These are phyloP conservation scores for Phytophthora nicotianae DNA, from an alignment of 352 stramenopile species.

Conservation along the genomic window DNA sequence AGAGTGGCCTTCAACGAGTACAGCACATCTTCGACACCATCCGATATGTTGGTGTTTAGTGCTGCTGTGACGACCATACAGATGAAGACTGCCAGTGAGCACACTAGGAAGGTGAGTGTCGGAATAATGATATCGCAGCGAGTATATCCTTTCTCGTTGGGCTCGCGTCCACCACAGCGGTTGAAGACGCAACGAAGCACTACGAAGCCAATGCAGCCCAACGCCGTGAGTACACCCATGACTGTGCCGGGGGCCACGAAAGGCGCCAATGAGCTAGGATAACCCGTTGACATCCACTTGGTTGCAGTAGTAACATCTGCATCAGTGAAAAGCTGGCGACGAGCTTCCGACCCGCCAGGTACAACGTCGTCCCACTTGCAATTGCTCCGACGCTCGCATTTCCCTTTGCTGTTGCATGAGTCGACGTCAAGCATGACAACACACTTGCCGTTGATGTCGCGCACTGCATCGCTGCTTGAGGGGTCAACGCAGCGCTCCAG, in stretches of 20 bases:
- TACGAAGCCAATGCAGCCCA: slow-evolving; percentile 65
- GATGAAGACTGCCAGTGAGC: slow-evolving; percentile 79
- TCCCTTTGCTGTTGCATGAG: slow-evolving; percentile 60
- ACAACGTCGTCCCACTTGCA: slow-evolving; percentile 84
- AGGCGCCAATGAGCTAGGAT: slow-evolving; percentile 67
- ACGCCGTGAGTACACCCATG: slow-evolving; percentile 64
- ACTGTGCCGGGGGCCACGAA: slow-evolving; percentile 78
- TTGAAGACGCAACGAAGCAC: slow-evolving; percentile 84
- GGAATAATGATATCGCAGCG: slow-evolving; percentile 80
- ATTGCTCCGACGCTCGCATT: slow-evolving; percentile 78
- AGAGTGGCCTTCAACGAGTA: slow-evolving; percentile 73
- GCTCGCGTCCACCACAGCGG: slow-evolving; percentile 75
- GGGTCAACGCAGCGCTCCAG: slow-evolving; percentile 64
- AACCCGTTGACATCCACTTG: slow-evolving; percentile 72
- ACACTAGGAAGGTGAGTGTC: slow-evolving; percentile 62
- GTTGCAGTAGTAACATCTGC: slow-evolving; percentile 57
- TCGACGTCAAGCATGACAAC: slow-evolving; percentile 51
- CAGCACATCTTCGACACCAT: slow-evolving; percentile 63
- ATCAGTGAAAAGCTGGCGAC: slow-evolving; percentile 61
- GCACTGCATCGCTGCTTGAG: slow-evolving; percentile 53
- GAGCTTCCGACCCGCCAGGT: slow-evolving; percentile 33
- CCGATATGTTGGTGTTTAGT: slow-evolving; percentile 83
- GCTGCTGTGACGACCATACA: slow-evolving; percentile 76
- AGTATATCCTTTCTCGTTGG: slow-evolving; percentile 77
- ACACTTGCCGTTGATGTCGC: slow-evolving; percentile 58